Conservation (phyloP, 306 rosid species). For the Psophocarpus tetragonolobus region DNA sequence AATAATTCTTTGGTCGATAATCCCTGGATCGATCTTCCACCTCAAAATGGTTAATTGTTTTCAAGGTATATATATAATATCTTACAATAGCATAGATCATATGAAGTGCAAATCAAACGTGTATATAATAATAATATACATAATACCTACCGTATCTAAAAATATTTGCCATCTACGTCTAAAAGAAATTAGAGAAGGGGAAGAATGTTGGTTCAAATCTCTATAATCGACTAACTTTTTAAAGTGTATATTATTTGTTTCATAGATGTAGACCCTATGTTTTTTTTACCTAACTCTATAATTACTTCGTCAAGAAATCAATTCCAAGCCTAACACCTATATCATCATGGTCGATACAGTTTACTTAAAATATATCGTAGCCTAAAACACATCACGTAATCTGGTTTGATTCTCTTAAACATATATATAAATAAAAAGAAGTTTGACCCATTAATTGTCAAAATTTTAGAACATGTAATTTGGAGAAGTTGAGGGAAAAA, state of each 20-base stretch:
- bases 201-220: slow-evolving; percentile 13
- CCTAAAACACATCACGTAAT: slow-evolving; percentile 28
- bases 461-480: background rate
- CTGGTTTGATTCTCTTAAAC: slow-evolving; percentile 39
- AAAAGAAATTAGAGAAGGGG: slow-evolving; percentile 1
- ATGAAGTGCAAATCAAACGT: slow-evolving; percentile 44
- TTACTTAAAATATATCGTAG: slow-evolving; percentile 32
- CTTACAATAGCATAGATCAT: background rate
- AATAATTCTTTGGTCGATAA: background rate
- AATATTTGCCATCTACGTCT: slow-evolving; percentile 6
- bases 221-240: background rate
- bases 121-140: slow-evolving; percentile 28
- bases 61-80: background rate
- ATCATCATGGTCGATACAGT: background rate
- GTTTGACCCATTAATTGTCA: background rate
- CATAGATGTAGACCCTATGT: slow-evolving; percentile 26
- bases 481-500: background rate
- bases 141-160: slow-evolving; percentile 42
- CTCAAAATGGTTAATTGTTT: background rate
- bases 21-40: background rate
- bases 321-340: slow-evolving; percentile 27
- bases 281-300: slow-evolving; percentile 40
- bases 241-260: background rate
- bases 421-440: background rate
- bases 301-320: slow-evolving; percentile 24